Conservation (phyloP, 208 protist genomes). For the Leishmania aethiopica region DNA sequence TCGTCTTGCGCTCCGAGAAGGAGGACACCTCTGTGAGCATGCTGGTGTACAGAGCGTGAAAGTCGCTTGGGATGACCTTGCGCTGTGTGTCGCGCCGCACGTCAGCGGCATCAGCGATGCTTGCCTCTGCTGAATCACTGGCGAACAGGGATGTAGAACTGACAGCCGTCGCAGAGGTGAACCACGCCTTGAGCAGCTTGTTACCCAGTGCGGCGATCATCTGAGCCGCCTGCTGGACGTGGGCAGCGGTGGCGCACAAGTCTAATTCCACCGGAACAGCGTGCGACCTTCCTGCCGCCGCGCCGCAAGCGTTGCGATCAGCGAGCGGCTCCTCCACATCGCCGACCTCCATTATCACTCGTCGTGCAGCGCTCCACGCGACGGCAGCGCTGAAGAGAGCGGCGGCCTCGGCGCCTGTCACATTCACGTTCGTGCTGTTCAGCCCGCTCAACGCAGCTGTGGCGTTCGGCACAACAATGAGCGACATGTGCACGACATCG, state of each 20-base stretch:
- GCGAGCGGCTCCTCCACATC: background rate
- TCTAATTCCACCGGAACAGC: conserved; percentile 6
- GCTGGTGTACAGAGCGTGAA: conserved; percentile 64
- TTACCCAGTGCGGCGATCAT: conserved; percentile 28
- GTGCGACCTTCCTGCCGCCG: background rate
- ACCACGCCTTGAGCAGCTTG: conserved; percentile 29
- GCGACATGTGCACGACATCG: conserved; percentile 11
- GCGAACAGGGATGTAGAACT: background rate
- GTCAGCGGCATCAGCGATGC: background rate
- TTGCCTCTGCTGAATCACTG: background rate
- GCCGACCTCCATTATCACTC: background rate
- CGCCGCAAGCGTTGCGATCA: background rate
- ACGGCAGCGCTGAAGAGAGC: conserved; percentile 18
- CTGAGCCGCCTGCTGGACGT: conserved; percentile 18
- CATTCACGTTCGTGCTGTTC: conserved; percentile 23
- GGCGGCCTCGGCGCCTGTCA: conserved; percentile 17
- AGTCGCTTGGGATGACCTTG: conserved; percentile 74
- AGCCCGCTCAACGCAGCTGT: conserved; percentile 6
- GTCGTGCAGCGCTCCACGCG: conserved; percentile 22
- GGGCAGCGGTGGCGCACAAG: conserved; percentile 27
- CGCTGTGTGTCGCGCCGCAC: conserved; percentile 53
- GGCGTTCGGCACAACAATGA: conserved; percentile 25
- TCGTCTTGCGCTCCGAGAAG: conserved; percentile 56
- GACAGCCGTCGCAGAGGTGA: background rate
- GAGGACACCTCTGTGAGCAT: conserved; percentile 74